Evolutionary conservation across 352 stramenopile species (phyloP).

Genomic region (Pythium insidiosum): DNA sequence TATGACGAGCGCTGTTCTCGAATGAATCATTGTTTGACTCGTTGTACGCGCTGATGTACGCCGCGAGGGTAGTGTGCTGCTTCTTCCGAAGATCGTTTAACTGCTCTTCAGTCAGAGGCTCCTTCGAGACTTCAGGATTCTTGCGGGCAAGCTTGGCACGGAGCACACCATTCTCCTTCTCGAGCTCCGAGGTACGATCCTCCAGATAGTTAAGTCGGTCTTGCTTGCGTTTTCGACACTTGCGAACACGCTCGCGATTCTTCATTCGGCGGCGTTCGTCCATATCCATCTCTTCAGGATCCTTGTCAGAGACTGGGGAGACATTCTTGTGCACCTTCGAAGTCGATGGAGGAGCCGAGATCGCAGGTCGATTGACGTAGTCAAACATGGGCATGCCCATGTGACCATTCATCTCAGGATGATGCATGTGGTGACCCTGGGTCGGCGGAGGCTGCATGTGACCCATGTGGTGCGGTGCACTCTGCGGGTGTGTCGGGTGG

Average conservation of each 20-base stretch:
- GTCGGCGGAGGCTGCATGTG: slow-evolving; percentile 19
- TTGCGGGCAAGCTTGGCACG: slow-evolving; percentile 72
- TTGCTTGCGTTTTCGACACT: slow-evolving; percentile 85
- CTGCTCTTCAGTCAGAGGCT: slow-evolving; percentile 42
- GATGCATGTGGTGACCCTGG: slow-evolving; percentile 27
- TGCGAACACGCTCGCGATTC: slow-evolving; percentile 84
- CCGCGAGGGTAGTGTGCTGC: slow-evolving; percentile 64
- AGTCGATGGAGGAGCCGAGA: slow-evolving; percentile 32
- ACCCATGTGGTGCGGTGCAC: slow-evolving; percentile 18
- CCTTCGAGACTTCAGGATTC: slow-evolving; percentile 23
- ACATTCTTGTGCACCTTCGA: slow-evolving; percentile 27
- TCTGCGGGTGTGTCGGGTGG: slow-evolving; percentile 35
- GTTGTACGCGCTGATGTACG: slow-evolving; percentile 74
- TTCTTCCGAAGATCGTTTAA: slow-evolving; percentile 75
- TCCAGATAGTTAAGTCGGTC: slow-evolving; percentile 84
- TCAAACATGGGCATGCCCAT: slow-evolving; percentile 84
- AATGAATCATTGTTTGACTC: slow-evolving; percentile 41
- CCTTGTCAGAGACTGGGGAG: slow-evolving; percentile 57
- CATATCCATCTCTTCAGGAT: slow-evolving; percentile 71
- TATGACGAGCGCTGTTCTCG: slow-evolving; percentile 32
- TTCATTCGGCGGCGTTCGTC: slow-evolving; percentile 83
- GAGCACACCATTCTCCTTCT: slow-evolving; percentile 74
- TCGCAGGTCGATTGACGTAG: slow-evolving; percentile 64
- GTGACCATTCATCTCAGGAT: slow-evolving; percentile 45
- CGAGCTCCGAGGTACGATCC: slow-evolving; percentile 72